These are phyloP conservation scores for Fusarium brachygibbosum DNA, from an alignment of 2,329 filamentous ascomycete species.

Conservation along the genomic window DNA sequence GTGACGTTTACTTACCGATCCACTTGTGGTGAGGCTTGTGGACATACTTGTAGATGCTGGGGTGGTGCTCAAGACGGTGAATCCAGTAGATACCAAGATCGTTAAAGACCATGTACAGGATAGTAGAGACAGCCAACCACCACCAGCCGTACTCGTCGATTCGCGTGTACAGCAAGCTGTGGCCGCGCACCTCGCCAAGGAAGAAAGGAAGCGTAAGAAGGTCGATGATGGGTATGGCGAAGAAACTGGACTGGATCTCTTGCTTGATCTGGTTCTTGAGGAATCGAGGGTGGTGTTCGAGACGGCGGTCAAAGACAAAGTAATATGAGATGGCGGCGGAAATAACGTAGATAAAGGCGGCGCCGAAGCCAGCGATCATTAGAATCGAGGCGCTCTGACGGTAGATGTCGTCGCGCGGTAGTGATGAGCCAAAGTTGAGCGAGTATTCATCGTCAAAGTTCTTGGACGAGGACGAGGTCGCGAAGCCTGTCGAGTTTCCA, in stretches of 20 bases:
- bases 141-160: slow-evolving; percentile 57
- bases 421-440: slow-evolving; percentile 49
- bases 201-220: slow-evolving; percentile 62
- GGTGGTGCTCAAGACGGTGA: slow-evolving; percentile 61
- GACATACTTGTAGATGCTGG: slow-evolving; percentile 61
- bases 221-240: slow-evolving; percentile 60
- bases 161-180: slow-evolving; percentile 58
- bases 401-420: slow-evolving; percentile 58
- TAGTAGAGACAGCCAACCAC: slow-evolving; percentile 56
- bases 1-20: slow-evolving; percentile 55
- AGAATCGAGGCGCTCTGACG: slow-evolving; percentile 58
- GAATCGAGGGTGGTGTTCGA: slow-evolving; percentile 63
- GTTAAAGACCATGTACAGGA: slow-evolving; percentile 62
- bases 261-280: slow-evolving; percentile 62
- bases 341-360: slow-evolving; percentile 69
- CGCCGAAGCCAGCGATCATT: slow-evolving; percentile 56
- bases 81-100: slow-evolving; percentile 64
- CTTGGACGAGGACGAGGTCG: slow-evolving; percentile 23
- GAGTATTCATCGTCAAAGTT: slow-evolving; percentile 36
- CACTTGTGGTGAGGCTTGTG: slow-evolving; percentile 65
- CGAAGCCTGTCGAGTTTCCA: slow-evolving; percentile 36
- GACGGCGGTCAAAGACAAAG: slow-evolving; percentile 68
- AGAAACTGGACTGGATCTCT: slow-evolving; percentile 60
- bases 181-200: slow-evolving; percentile 62
- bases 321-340: slow-evolving; percentile 79